phyloP scores from a whole-genome alignment of 306 rosid species.

The Myrica gale region DNA sequence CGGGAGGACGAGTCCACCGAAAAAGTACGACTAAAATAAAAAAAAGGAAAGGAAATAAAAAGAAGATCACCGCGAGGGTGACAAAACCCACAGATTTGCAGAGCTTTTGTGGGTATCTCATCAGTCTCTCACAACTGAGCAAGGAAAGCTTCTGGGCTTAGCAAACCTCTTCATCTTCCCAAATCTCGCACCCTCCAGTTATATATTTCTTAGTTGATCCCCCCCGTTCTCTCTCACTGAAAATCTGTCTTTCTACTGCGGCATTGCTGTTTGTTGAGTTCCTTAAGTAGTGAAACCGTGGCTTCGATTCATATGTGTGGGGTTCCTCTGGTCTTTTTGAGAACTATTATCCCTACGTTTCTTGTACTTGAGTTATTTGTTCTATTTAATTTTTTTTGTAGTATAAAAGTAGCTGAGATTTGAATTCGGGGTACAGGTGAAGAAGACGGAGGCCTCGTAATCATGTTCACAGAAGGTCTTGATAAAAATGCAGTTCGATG shows the following conservation, averaged over 20 bases:
- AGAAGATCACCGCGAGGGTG: not conserved
- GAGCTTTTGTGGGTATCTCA: conserved; percentile 1
- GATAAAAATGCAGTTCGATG: conserved; percentile 83
- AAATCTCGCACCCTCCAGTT: conserved; percentile 5
- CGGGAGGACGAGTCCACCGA: not conserved
- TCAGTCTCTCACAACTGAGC: conserved; percentile 6
- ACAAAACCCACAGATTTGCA: conserved; percentile 11
- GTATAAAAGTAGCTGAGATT: conserved; percentile 16
- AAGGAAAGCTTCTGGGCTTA: conserved; percentile 25
- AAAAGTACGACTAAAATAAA: not conserved
- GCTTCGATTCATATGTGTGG: conserved; percentile 31
- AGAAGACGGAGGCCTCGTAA: conserved; percentile 18
- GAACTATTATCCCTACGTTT: not conserved
- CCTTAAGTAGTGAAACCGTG: conserved; percentile 17
- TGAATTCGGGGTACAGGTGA: conserved; percentile 29
- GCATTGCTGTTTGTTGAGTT: conserved; percentile 20
- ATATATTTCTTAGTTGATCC: conserved; percentile 16
- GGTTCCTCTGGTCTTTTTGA: not conserved
- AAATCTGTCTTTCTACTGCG: conserved; percentile 24
- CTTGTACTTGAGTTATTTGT: conserved; percentile 9
- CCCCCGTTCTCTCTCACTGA: conserved; percentile 14
- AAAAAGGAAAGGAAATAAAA: not conserved
- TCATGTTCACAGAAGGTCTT: conserved; percentile 87
- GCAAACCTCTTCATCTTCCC: conserved; percentile 21
- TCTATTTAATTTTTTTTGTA: not conserved